Evolutionary conservation across 2,329 filamentous ascomycete genomes (phyloP), one percentile per base, ranked within the genome.

Genomic region (Venturia nashicola): DNA sequence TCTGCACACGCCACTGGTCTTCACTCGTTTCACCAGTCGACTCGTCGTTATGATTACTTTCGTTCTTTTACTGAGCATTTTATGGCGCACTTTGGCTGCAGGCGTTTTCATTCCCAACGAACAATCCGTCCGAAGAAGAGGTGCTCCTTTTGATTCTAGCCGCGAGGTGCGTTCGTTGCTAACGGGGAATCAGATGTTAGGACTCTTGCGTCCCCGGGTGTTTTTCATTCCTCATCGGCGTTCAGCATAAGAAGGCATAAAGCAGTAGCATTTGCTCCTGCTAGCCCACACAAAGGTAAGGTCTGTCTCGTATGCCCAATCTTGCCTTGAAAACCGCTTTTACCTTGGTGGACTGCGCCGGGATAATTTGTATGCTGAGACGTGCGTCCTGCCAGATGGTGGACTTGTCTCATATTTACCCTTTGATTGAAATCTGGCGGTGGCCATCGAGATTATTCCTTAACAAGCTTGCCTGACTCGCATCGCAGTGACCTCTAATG

Each of bases 201-300:
- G 11, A 14, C 46, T 32, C 2, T 51, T 27, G 7, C 46, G 14
- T 12, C 11, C 20, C 27, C 46, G 9, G 20, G 23, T 14, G 27
- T 51, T 32, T 51, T 51, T 27, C 46, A 51, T 51, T 51, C 46
- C 1, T 51, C 46, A 27, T 51, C 55, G 39, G 40, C 20, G 12
- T 51, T 61, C 60, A 23, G 60, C 36, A 9, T 61, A 43, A 43
- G 34, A 6, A 43, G 27, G 12, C 27, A 43, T 11, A 39, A 14
- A 34, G 60, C 60, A 14, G 9, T 3, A 12, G 36, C 60, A 8
- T 61, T 61, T 34, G 39, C n/a, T 11, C 60, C 39, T 34, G 39
- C 60, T 14, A 61, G 39, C 42, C 60, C 60, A 48, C 27, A 61
- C 39, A 59, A 39, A 39, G 55, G 55, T 59, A 59, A 20, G 32